phyloP scores from a whole-genome alignment of 2,329 filamentous ascomycete species.

The Cladosporium sp. region DNA sequence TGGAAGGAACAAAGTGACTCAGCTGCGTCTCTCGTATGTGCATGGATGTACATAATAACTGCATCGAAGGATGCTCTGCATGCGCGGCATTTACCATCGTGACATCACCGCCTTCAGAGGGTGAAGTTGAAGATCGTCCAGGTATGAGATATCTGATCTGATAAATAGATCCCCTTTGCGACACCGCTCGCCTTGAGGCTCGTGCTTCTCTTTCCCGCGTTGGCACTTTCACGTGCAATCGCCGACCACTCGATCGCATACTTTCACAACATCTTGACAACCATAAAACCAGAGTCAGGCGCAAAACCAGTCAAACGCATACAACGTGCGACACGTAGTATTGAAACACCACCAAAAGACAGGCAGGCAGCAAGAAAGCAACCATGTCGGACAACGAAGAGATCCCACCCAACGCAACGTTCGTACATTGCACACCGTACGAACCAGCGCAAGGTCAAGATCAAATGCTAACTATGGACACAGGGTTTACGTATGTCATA shows the following conservation, averaged over 20 bases:
- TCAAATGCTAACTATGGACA: slow-evolving; percentile 15
- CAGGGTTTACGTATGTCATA: slow-evolving; percentile 36
- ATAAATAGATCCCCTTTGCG: neutral
- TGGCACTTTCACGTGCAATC: neutral
- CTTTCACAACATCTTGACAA: neutral
- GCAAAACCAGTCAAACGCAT: neutral
- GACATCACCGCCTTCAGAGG: neutral
- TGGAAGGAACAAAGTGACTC: neutral
- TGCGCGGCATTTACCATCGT: too few relatives aligned
- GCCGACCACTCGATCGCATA: neutral
- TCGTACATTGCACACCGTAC: slow-evolving; percentile 46
- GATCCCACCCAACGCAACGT: slow-evolving; percentile 40
- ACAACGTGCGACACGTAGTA: neutral
- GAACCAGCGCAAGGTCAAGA: slow-evolving; percentile 33
- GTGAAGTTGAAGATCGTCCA: neutral
- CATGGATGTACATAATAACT: neutral
- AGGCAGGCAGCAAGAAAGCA: neutral
- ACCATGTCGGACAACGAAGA: slow-evolving; percentile 20
- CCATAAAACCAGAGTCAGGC: neutral
- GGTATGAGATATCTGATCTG: neutral
- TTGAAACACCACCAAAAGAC: neutral
- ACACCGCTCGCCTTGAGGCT: neutral
- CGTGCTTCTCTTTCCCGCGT: neutral
- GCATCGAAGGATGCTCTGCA: too few relatives aligned
- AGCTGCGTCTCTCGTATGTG: neutral